These are phyloP conservation scores for Bacterosira constricta DNA, from an alignment of 108 stramenopile species.

Conservation along the genomic window DNA sequence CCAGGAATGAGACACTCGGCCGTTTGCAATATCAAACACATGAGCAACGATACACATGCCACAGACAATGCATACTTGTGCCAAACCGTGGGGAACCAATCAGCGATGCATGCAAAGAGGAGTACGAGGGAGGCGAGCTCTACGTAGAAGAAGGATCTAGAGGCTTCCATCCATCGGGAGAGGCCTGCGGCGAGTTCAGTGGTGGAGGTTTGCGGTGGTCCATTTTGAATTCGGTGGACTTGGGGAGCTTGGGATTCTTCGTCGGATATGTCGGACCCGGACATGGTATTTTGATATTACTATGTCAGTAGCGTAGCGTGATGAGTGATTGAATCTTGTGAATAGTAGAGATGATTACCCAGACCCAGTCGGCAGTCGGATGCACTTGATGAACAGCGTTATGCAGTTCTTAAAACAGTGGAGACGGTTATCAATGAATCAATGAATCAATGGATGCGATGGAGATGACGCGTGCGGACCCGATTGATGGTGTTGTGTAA, in stretches of 20 bases:
- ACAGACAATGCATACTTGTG: constrained; percentile 35
- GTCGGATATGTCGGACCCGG: neutral
- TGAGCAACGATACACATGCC: constrained; percentile 23
- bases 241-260: constrained; percentile 4
- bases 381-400: too few relatives aligned
- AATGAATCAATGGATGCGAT: too few relatives aligned
- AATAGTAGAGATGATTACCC: too few relatives aligned
- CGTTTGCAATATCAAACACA: constrained; percentile 44
- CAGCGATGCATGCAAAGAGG: constrained; percentile 23
- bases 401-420: too few relatives aligned
- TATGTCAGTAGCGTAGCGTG: too few relatives aligned
- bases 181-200: constrained; percentile 35
- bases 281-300: too few relatives aligned
- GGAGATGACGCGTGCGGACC: too few relatives aligned
- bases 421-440: too few relatives aligned
- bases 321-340: too few relatives aligned
- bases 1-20: constrained; percentile 40
- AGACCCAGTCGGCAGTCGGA: too few relatives aligned
- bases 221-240: constrained; percentile 8
- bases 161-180: constrained; percentile 35
- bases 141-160: constrained; percentile 36
- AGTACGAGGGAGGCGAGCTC: constrained; percentile 21
- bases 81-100: constrained; percentile 13
- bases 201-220: constrained; percentile 37
- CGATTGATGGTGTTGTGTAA: too few relatives aligned